Evolutionary conservation across 306 rosid species (phyloP).

Genomic region (Senna siamea): DNA sequence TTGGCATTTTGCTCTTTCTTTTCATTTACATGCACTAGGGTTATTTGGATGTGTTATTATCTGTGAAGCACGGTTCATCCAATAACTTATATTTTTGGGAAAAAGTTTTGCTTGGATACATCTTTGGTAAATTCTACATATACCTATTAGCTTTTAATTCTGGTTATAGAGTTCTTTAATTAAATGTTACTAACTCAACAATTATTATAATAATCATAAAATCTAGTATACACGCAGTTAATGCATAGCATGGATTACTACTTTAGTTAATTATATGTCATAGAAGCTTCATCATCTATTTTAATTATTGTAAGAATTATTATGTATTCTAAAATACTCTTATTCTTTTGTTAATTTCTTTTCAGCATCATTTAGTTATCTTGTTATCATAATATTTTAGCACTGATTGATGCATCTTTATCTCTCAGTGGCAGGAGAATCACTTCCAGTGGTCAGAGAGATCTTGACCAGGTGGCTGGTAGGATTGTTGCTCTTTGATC

Average conservation of each 20-base stretch:
- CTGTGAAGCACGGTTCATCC: no score
- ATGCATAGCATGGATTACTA: background rate
- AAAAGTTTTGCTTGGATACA: no score
- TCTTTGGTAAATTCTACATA: no score
- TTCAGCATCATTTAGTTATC: no score
- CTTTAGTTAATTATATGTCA: background rate
- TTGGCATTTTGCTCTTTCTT: background rate
- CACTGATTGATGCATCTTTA: background rate
- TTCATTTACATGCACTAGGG: background rate
- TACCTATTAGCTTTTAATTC: no score
- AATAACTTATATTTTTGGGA: no score
- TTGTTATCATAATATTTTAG: no score
- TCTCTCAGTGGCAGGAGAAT: constrained; percentile 47
- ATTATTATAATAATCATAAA: no score
- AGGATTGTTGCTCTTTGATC: constrained; percentile 48
- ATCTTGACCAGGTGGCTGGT: constrained; percentile 52
- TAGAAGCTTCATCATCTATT: background rate
- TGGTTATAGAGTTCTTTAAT: no score
- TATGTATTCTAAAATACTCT: background rate
- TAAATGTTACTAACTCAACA: background rate
- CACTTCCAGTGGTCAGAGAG: constrained; percentile 47
- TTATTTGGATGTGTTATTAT: no score
- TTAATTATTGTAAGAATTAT: background rate
- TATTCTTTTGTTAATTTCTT: background rate
- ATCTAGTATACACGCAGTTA: no score